A percentile compares a stretch with the other conserved stretches of the same genome.
phyloP scores from a whole-genome alignment of 306 rosid species.

The Ormosia semicastrata region DNA sequence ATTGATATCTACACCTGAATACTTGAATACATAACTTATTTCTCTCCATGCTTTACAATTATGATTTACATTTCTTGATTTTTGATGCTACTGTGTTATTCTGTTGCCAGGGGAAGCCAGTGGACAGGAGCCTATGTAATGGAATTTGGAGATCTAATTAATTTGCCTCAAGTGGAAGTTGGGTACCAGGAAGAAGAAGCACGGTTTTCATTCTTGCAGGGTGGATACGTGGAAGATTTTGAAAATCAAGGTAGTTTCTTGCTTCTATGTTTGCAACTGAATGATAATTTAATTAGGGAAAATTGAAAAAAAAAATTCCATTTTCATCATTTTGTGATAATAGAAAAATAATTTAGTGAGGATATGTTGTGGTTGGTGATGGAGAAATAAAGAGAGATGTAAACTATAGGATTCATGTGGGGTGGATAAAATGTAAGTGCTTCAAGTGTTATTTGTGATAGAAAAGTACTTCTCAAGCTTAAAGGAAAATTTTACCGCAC shows the following conservation, averaged over 20 bases:
- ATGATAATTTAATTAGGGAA: neutral
- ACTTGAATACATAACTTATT: neutral
- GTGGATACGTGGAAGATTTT: slow-evolving; percentile 80
- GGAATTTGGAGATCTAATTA: slow-evolving; percentile 69
- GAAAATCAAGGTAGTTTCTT: slow-evolving; percentile 58
- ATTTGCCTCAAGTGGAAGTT: slow-evolving; percentile 42
- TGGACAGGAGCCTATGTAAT: slow-evolving; percentile 88
- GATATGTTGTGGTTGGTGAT: neutral
- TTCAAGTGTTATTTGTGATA: too few relatives aligned
- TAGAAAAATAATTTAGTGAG: neutral
- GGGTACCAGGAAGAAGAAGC: slow-evolving; percentile 58
- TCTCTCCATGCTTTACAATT: slow-evolving; percentile 4
- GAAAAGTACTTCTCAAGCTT: too few relatives aligned
- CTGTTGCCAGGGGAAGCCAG: slow-evolving; percentile 63
- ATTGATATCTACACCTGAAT: neutral
- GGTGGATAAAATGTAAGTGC: too few relatives aligned
- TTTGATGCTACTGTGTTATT: slow-evolving; percentile 9
- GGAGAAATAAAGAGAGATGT: too few relatives aligned
- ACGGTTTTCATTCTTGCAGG: slow-evolving; percentile 76
- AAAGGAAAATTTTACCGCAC: too few relatives aligned
- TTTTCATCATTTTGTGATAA: neutral
- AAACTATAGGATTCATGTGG: too few relatives aligned
- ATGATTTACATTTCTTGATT: neutral
- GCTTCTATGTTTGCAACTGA: slow-evolving; percentile 2
- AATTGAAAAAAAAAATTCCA: neutral